These are phyloP conservation scores for Alloteropsis semialata DNA, from an alignment of 176 grass and related monocot species.

Conservation along the genomic window DNA sequence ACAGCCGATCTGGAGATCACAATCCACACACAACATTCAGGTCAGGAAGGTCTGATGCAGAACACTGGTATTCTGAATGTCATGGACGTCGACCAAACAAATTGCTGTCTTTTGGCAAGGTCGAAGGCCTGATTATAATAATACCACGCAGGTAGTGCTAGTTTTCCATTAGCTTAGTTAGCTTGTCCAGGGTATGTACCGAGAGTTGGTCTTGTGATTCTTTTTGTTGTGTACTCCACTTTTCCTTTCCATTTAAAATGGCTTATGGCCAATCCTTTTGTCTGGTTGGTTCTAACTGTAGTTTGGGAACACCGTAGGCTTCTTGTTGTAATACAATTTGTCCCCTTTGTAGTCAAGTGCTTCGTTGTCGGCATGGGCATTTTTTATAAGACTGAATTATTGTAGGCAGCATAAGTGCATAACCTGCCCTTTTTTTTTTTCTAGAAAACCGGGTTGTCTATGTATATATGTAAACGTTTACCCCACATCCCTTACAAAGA, in stretches of 20 bases:
- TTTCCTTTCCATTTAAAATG: constrained; percentile 34
- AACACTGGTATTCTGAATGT: neutral
- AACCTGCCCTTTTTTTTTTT: no score
- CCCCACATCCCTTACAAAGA: no score
- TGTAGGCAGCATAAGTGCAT: neutral
- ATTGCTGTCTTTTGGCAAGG: neutral
- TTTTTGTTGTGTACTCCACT: constrained; percentile 9
- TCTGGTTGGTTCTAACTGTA: constrained; percentile 2
- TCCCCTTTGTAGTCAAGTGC: neutral
- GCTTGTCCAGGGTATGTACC: neutral
- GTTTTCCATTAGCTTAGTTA: constrained; percentile 12
- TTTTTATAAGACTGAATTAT: constrained; percentile 1
- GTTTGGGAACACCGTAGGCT: neutral
- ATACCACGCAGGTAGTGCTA: neutral
- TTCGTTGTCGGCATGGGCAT: neutral
- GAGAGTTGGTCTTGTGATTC: constrained; percentile 22
- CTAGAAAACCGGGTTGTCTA: no score
- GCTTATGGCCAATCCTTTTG: neutral
- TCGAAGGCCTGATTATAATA: neutral
- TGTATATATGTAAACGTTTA: no score
- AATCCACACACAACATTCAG: constrained; percentile 97
- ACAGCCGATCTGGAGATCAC: constrained; percentile 94
- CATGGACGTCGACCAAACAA: neutral
- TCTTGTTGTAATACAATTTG: constrained; percentile 21
- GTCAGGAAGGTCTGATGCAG: constrained; percentile 62